These are phyloP conservation scores for Trifolium fragiferum DNA, from an alignment of 306 rosid genomes.

Conservation along the genomic window DNA sequence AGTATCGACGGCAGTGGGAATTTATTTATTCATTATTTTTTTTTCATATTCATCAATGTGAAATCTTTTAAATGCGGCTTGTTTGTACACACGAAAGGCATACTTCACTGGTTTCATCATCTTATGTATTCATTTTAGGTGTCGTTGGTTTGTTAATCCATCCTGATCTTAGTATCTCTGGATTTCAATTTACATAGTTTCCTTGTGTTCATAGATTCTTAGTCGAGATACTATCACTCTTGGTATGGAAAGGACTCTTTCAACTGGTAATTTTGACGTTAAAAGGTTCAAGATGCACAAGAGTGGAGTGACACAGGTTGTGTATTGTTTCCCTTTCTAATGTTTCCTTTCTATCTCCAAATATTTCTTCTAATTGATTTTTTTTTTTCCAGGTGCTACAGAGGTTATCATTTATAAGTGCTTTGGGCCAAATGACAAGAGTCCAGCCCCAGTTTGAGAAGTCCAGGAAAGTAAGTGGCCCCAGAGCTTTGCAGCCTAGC, in stretches of 20 bases:
- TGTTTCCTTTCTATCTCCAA: constrained; percentile 3
- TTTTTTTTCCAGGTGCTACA: constrained; percentile 64
- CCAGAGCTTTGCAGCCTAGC: constrained; percentile 96
- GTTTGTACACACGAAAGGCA: constrained; percentile 23
- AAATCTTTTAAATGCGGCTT: constrained; percentile 8
- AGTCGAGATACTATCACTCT: constrained; percentile 45
- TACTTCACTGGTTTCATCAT: constrained; percentile 6
- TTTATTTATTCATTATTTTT: constrained; percentile 25
- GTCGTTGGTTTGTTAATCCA: constrained; percentile 7
- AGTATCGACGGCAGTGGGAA: background rate
- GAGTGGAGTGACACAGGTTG: constrained; percentile 95
- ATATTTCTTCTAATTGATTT: constrained; percentile 33
- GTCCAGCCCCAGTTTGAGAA: constrained; percentile 92
- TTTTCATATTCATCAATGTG: background rate
- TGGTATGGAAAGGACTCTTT: constrained; percentile 86
- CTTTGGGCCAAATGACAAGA: constrained; percentile 92
- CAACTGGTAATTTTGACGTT: constrained; percentile 86
- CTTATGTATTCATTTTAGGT: constrained; percentile 24
- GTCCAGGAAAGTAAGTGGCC: constrained; percentile 94
- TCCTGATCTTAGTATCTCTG: constrained; percentile 12
- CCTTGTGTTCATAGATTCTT: constrained; percentile 40
- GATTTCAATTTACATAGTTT: constrained; percentile 14
- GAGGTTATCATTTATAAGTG: constrained; percentile 78
- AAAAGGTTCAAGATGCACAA: constrained; percentile 85
- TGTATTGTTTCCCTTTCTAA: constrained; percentile 6